A percentile compares a stretch with the other conserved stretches of the same genome.
Evolutionary conservation across 2,329 filamentous ascomycete genomes (phyloP).

Genomic region (Fusarium compactum): DNA sequence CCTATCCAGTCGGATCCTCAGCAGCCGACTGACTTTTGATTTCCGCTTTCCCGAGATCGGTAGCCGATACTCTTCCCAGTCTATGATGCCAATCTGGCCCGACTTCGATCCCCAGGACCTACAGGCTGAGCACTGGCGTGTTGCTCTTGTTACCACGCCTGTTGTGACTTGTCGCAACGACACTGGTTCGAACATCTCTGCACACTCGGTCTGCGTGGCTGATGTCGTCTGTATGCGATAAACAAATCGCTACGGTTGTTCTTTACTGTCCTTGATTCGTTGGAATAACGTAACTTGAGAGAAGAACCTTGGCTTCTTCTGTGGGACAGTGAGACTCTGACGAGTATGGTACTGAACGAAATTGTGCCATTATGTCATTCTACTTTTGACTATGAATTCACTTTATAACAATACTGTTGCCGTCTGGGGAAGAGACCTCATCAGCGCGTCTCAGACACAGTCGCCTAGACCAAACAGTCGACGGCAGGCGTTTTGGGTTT

Average conservation of each 20-base stretch:
- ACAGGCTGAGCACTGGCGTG: slow-evolving; percentile 63
- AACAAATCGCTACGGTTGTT: background rate
- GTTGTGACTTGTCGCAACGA: slow-evolving; percentile 67
- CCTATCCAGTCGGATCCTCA: slow-evolving; percentile 61
- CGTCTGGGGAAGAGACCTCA: background rate
- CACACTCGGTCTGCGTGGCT: slow-evolving; percentile 59
- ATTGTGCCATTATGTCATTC: slow-evolving; percentile 14
- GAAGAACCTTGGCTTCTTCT: background rate
- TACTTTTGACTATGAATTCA: slow-evolving; percentile 15
- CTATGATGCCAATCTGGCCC: slow-evolving; percentile 62
- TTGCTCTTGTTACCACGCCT: slow-evolving; percentile 67
- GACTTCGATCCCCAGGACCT: slow-evolving; percentile 56
- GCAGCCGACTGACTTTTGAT: slow-evolving; percentile 58
- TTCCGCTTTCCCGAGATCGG: slow-evolving; percentile 64
- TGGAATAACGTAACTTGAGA: background rate
- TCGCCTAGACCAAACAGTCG: background rate
- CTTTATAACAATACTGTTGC: background rate
- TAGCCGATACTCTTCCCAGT: slow-evolving; percentile 61
- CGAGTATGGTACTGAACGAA: slow-evolving; percentile 16
- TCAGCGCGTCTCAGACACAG: slow-evolving; percentile 3
- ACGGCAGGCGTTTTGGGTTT: slow-evolving; percentile 18
- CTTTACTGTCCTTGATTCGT: slow-evolving; percentile 6
- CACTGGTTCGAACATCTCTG: slow-evolving; percentile 58
- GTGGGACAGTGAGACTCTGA: background rate
- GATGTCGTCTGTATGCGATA: slow-evolving; percentile 64